phyloP scores from a whole-genome alignment of 2,329 filamentous ascomycete species.

The Fusarium goolgardi region DNA sequence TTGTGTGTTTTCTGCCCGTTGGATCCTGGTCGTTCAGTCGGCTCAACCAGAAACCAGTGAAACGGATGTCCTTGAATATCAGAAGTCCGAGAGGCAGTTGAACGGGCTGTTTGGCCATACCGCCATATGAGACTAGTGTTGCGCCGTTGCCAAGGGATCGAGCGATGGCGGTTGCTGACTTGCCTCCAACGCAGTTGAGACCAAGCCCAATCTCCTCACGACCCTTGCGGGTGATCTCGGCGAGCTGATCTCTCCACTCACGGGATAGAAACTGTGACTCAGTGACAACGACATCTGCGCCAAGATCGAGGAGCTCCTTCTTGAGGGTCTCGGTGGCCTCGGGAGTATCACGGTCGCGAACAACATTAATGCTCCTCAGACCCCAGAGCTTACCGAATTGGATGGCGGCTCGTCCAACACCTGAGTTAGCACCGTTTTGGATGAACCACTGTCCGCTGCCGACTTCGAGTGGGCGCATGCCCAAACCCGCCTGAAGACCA shows the following conservation, averaged over 20 bases:
- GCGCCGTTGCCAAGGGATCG: conserved; percentile 76
- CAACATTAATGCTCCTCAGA: conserved; percentile 87
- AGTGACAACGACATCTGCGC: conserved; percentile 68
- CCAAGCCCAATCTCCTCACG: conserved; percentile 80
- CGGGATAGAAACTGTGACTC: conserved; percentile 66
- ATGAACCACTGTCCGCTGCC: conserved; percentile 86
- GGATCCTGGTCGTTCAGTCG: conserved; percentile 84
- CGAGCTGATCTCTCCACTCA: conserved; percentile 71
- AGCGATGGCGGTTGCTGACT: conserved; percentile 81
- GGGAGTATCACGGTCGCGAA: conserved; percentile 75
- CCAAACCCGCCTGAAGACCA: conserved; percentile 58
- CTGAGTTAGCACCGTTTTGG: conserved; percentile 96
- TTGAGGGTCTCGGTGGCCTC: conserved; percentile 72
- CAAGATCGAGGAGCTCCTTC: conserved; percentile 64
- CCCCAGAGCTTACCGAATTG: conserved; percentile 90
- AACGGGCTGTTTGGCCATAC: conserved; percentile 91
- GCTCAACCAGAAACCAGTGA: conserved; percentile 95
- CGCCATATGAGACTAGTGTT: conserved; percentile 92
- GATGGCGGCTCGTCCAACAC: conserved; percentile 90
- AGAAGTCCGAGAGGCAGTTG: conserved; percentile 82
- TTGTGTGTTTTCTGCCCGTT: conserved; percentile 78
- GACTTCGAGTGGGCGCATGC: conserved; percentile 58
- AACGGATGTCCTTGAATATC: conserved; percentile 92
- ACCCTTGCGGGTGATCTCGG: conserved; percentile 76
- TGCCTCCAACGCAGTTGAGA: conserved; percentile 94